These are phyloP conservation scores for Metroxylon sagu DNA, from an alignment of 176 grass and related monocot genomes.

Conservation along the genomic window DNA sequence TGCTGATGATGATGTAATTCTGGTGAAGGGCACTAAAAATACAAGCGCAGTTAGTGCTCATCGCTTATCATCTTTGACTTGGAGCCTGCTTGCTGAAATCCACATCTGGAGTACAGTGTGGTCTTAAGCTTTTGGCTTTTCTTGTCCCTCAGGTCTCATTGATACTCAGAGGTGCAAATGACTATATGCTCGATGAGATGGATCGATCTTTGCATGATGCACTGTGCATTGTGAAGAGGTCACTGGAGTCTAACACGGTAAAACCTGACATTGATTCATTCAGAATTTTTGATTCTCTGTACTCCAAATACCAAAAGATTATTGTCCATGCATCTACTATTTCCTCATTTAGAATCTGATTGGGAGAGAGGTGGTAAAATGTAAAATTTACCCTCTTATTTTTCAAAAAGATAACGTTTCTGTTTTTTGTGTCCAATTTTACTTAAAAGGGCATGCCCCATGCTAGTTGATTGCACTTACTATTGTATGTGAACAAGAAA, in stretches of 20 bases:
- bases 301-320: too few species aligned
- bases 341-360: too few species aligned
- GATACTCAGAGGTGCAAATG: conserved; percentile 89
- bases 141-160: conserved; percentile 53
- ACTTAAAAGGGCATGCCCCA: too few species aligned
- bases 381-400: too few species aligned
- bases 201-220: conserved; percentile 82
- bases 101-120: background rate
- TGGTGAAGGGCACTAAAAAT: conserved; percentile 88
- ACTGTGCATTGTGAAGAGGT: conserved; percentile 85
- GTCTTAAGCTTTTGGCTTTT: background rate
- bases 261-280: background rate
- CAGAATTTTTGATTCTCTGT: too few species aligned
- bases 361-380: too few species aligned
- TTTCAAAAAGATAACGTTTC: too few species aligned
- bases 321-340: too few species aligned
- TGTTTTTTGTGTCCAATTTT: too few species aligned
- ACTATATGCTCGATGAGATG: conserved; percentile 91
- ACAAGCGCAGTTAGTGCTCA: conserved; percentile 56
- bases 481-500: too few species aligned
- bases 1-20: conserved; percentile 75
- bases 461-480: too few species aligned
- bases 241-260: conserved; percentile 79
- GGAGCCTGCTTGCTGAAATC: too few species aligned
- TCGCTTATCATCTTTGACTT: background rate